A percentile compares a stretch with the other conserved stretches of the same genome.
These are phyloP conservation scores for Plasmodium inui DNA, from an alignment of 169 alveolate genomes.

Conservation along the genomic window DNA sequence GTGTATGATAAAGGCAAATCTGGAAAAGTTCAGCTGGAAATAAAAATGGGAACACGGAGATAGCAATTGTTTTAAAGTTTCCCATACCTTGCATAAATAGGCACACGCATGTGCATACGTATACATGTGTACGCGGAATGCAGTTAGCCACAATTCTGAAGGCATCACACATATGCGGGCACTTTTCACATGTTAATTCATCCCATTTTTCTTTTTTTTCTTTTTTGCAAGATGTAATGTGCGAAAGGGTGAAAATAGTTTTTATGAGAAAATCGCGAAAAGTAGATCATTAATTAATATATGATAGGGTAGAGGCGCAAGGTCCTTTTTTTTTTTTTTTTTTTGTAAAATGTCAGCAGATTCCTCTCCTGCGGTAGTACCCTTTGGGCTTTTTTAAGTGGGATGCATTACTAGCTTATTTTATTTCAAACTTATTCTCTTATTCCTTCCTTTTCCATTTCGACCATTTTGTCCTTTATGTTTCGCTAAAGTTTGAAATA, in stretches of 20 bases:
- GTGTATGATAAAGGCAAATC: not conserved
- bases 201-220: not conserved
- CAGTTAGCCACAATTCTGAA: not conserved
- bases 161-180: not conserved
- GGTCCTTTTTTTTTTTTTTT: not conserved
- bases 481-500: not conserved
- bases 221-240: conserved; percentile 1
- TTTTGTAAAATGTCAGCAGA: not conserved
- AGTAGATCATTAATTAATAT: not conserved
- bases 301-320: not conserved
- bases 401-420: not conserved
- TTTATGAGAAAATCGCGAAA: not conserved
- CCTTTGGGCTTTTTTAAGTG: not conserved
- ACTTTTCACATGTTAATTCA: not conserved
- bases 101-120: not conserved
- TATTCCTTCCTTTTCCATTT: not conserved
- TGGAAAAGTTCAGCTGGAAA: not conserved
- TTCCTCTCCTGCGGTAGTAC: not conserved
- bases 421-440: not conserved
- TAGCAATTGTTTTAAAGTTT: not conserved
- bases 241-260: not conserved
- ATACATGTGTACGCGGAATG: not conserved
- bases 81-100: not conserved
- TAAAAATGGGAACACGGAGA: not conserved
- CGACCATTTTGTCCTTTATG: not conserved